Evolutionary conservation across 306 rosid genomes (phyloP).

Genomic region (Geum urbanum): DNA sequence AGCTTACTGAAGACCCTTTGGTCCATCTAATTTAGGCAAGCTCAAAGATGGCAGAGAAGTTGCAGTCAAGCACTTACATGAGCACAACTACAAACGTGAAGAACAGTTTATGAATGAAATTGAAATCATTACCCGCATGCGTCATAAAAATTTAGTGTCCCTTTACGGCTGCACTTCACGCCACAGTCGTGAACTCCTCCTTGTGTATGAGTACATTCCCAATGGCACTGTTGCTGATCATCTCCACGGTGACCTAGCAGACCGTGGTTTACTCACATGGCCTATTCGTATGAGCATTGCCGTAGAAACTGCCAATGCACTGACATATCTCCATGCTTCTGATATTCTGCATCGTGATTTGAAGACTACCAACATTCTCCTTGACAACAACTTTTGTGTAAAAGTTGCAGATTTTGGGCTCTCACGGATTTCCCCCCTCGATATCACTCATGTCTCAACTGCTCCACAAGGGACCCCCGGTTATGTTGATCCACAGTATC

Average conservation of each 20-base stretch:
- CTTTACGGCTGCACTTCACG: conserved; percentile 76
- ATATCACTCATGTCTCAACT: conserved; percentile 66
- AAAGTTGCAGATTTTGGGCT: conserved; percentile 85
- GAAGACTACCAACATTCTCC: conserved; percentile 68
- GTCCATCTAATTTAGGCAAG: conserved; percentile 38
- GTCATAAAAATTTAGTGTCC: conserved; percentile 59
- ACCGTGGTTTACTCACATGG: conserved; percentile 45
- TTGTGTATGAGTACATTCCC: conserved; percentile 67
- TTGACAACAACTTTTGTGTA: conserved; percentile 43
- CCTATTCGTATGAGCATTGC: conserved; percentile 59
- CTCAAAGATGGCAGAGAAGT: conserved; percentile 83
- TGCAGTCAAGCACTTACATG: conserved; percentile 61
- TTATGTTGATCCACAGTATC: conserved; percentile 69
- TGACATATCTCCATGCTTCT: conserved; percentile 74
- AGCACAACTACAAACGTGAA: conserved; percentile 48
- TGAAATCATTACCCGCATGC: conserved; percentile 50
- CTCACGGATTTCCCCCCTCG: conserved; percentile 51
- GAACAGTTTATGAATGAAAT: conserved; percentile 66
- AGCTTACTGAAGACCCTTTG: conserved; percentile 5
- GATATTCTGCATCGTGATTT: conserved; percentile 69
- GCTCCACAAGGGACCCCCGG: conserved; percentile 84
- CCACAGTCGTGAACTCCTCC: conserved; percentile 52
- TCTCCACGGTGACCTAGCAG: conserved; percentile 52
- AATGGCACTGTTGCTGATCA: conserved; percentile 77
- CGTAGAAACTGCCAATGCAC: conserved; percentile 57